Percentiles rank a stretch among this genome's conserved stretches.
These are phyloP conservation scores for Jatropha podagrica DNA, from an alignment of 441 rosid genomes.

Conservation along the genomic window DNA sequence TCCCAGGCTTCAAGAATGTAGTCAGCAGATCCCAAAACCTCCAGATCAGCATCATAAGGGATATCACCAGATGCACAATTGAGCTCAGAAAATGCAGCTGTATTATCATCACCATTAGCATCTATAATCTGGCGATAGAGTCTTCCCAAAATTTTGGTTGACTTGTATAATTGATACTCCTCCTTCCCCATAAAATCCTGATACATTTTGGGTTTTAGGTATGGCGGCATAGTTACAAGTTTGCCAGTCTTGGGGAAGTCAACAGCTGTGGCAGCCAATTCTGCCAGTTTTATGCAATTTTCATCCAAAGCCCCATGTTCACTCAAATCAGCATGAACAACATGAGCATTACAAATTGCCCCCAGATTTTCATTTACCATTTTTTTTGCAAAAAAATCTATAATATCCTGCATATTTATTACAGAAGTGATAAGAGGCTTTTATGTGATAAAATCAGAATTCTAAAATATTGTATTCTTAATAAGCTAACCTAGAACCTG, in stretches of 20 bases:
- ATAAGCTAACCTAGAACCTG: not conserved
- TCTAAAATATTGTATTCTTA: not conserved
- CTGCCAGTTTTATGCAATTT: slow-evolving; percentile 66
- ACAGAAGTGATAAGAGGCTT: slow-evolving; percentile 9
- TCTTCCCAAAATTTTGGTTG: slow-evolving; percentile 72
- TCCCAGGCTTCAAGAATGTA: slow-evolving; percentile 75
- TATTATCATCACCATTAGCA: slow-evolving; percentile 48
- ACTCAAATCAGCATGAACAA: slow-evolving; percentile 83
- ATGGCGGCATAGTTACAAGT: slow-evolving; percentile 61
- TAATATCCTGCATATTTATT: slow-evolving; percentile 60
- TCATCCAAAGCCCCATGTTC: slow-evolving; percentile 70
- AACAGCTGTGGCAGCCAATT: slow-evolving; percentile 90
- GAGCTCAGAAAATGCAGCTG: slow-evolving; percentile 40
- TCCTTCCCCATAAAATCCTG: slow-evolving; percentile 95
- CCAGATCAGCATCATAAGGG: slow-evolving; percentile 64
- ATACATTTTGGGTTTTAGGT: slow-evolving; percentile 70
- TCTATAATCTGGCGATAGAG: slow-evolving; percentile 66
- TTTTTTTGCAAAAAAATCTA: slow-evolving; percentile 69
- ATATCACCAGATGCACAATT: slow-evolving; percentile 39
- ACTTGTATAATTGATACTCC: slow-evolving; percentile 62
- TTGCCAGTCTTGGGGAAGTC: slow-evolving; percentile 94
- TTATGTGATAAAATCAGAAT: not conserved
- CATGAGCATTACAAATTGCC: slow-evolving; percentile 79
- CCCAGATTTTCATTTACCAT: slow-evolving; percentile 78
- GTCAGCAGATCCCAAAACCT: slow-evolving; percentile 52